Conservation (phyloP, 495 filamentous ascomycete genomes). For the Xylaria castorea region DNA sequence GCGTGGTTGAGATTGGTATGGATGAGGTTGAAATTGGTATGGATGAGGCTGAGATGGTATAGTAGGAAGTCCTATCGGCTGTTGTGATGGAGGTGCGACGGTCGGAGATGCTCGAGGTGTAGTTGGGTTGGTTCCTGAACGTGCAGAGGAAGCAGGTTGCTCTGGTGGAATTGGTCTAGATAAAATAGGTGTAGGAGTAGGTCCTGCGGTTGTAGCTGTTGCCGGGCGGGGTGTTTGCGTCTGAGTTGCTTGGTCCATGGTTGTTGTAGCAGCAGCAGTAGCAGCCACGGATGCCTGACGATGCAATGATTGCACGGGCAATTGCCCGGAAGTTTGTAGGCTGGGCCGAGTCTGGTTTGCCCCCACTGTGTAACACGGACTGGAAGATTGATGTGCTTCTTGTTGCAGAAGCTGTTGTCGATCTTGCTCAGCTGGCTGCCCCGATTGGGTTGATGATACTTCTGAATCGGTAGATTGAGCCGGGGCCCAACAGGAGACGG, state of each 20-base stretch:
- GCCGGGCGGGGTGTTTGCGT: neutral
- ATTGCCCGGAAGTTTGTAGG: neutral
- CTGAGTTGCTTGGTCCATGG: neutral
- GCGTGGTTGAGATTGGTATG: neutral
- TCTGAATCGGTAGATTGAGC: neutral
- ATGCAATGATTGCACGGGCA: neutral
- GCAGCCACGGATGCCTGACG: neutral
- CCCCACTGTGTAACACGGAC: neutral
- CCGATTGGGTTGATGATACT: no score
- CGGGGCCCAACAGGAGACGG: neutral
- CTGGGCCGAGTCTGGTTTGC: neutral
- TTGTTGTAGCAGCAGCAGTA: neutral
- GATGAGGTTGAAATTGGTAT: neutral
- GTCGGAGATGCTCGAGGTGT: neutral
- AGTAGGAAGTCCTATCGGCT: neutral
- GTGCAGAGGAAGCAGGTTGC: neutral
- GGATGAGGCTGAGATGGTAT: neutral
- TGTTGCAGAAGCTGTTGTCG: neutral
- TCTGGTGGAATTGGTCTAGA: neutral
- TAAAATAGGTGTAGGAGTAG: neutral
- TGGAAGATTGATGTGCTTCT: neutral
- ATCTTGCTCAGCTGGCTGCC: neutral
- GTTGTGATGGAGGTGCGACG: neutral
- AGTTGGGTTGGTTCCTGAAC: conserved; percentile 1
- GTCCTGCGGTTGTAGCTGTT: neutral